phyloP scores from a whole-genome alignment of 2,329 filamentous ascomycete genomes.

The Fusarium globosum region DNA sequence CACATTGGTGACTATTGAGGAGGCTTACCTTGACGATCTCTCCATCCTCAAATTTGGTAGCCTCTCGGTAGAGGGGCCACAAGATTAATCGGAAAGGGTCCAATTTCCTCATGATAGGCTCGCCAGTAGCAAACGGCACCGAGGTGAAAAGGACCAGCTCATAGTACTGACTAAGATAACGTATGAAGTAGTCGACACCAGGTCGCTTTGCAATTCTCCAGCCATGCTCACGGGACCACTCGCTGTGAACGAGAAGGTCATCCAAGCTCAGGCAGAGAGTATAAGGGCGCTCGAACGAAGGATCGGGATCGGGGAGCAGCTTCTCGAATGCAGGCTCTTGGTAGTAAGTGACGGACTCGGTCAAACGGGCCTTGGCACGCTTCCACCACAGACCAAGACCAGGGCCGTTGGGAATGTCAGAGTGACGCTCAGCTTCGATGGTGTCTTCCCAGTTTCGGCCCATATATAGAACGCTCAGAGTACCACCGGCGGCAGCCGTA shows the following conservation, averaged over 20 bases:
- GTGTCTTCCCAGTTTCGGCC: slow-evolving; percentile 90
- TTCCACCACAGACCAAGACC: slow-evolving; percentile 79
- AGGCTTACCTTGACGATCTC: slow-evolving; percentile 88
- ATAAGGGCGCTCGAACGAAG: slow-evolving; percentile 84
- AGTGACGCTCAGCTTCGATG: slow-evolving; percentile 76
- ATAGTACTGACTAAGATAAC: slow-evolving; percentile 97
- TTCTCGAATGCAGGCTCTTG: slow-evolving; percentile 96
- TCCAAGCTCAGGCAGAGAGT: slow-evolving; percentile 93
- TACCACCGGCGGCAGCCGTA: slow-evolving; percentile 64
- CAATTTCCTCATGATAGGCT: slow-evolving; percentile 90
- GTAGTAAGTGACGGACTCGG: slow-evolving; percentile 87
- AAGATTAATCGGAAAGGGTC: slow-evolving; percentile 96
- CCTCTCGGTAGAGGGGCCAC: slow-evolving; percentile 94
- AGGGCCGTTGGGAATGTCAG: slow-evolving; percentile 85
- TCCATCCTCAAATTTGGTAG: slow-evolving; percentile 96
- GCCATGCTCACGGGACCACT: slow-evolving; percentile 93
- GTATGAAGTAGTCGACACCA: slow-evolving; percentile 95
- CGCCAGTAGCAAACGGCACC: slow-evolving; percentile 83
- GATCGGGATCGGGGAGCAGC: slow-evolving; percentile 85
- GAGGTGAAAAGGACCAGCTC: slow-evolving; percentile 96
- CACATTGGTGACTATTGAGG: too few relatives aligned
- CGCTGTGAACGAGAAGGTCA: slow-evolving; percentile 92
- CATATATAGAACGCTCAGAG: slow-evolving; percentile 76
- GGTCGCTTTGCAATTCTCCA: slow-evolving; percentile 96
- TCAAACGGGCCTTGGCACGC: slow-evolving; percentile 79